Percentiles rank a stretch among this genome's conserved stretches.
These are phyloP conservation scores for Microbotryum intermedium DNA, from an alignment of 1,284 basidiomycete genomes.

Conservation along the genomic window DNA sequence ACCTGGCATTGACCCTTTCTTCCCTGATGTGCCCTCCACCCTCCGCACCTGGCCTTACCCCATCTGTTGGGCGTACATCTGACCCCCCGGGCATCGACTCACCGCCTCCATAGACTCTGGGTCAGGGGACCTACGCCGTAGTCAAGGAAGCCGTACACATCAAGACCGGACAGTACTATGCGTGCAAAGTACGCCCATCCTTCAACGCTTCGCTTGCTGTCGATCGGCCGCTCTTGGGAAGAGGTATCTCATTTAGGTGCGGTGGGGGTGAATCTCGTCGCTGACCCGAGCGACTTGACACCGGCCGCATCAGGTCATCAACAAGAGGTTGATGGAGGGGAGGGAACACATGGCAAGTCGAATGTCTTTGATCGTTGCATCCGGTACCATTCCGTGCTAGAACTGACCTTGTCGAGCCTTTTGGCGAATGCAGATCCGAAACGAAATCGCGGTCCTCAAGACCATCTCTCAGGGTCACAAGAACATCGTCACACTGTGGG, in stretches of 20 bases:
- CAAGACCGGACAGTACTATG: conserved; percentile 73
- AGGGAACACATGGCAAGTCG: conserved; percentile 46
- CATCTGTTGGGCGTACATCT: background rate
- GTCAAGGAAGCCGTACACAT: conserved; percentile 92
- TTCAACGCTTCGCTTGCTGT: background rate
- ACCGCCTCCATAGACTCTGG: conserved; percentile 30
- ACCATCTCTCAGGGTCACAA: conserved; percentile 80
- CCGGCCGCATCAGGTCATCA: conserved; percentile 43
- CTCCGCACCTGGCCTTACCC: background rate
- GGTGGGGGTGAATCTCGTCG: background rate
- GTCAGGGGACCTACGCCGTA: conserved; percentile 84
- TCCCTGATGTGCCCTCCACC: background rate
- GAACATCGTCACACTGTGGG: conserved; percentile 48
- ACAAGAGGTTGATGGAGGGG: conserved; percentile 89
- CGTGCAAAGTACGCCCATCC: conserved; percentile 65
- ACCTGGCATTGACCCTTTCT: background rate
- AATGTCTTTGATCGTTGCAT: background rate
- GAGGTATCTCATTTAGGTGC: background rate
- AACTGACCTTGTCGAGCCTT: too few relatives aligned
- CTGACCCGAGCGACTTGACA: background rate
- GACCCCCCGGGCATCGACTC: background rate
- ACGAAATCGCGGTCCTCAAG: conserved; percentile 94
- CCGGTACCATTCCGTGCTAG: background rate
- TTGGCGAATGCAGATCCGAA: conserved; percentile 63
- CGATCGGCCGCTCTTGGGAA: too few relatives aligned